phyloP scores from a whole-genome alignment of 2,329 filamentous ascomycete species.

The Xylaria sp. region DNA sequence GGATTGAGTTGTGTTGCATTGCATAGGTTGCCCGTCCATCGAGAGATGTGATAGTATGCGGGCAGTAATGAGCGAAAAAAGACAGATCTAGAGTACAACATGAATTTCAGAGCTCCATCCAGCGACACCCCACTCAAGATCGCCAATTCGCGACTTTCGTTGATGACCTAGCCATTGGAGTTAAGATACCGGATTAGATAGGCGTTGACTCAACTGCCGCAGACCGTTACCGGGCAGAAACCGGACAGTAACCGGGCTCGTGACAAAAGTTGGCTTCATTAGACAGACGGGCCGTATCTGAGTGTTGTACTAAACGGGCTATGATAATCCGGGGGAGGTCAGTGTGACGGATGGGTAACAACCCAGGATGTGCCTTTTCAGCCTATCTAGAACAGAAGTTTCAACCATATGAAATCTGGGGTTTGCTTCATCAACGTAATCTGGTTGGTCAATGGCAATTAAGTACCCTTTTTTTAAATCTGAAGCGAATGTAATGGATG shows the following conservation, averaged over 20 bases:
- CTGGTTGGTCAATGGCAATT: slow-evolving; percentile 33
- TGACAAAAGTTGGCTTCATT: slow-evolving; percentile 7
- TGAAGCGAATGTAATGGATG: slow-evolving; percentile 12
- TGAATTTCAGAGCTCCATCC: slow-evolving; percentile 9
- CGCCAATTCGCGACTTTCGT: slow-evolving; percentile 17
- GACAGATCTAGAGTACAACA: slow-evolving; percentile 22
- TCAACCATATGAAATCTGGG: slow-evolving; percentile 36
- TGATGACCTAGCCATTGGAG: slow-evolving; percentile 8
- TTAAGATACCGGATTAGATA: background rate
- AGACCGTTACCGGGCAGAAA: slow-evolving; percentile 7
- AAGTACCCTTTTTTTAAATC: background rate
- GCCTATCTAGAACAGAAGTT: slow-evolving; percentile 32
- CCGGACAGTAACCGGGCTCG: background rate
- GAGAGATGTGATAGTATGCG: slow-evolving; percentile 33
- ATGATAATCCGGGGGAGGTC: slow-evolving; percentile 21
- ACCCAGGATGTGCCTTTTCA: slow-evolving; percentile 33
- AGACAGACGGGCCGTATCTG: slow-evolving; percentile 4
- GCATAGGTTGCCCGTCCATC: slow-evolving; percentile 33
- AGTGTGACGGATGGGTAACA: slow-evolving; percentile 27
- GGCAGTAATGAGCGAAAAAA: slow-evolving; percentile 31
- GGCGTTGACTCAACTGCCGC: slow-evolving; percentile 12
- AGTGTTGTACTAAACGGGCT: slow-evolving; percentile 12
- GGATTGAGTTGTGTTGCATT: slow-evolving; percentile 37
- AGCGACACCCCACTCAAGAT: slow-evolving; percentile 19
- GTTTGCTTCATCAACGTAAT: slow-evolving; percentile 6